These are phyloP conservation scores for Coemansia sp. DNA, from an alignment of 192 early-diverging fungal genomes.

Conservation along the genomic window DNA sequence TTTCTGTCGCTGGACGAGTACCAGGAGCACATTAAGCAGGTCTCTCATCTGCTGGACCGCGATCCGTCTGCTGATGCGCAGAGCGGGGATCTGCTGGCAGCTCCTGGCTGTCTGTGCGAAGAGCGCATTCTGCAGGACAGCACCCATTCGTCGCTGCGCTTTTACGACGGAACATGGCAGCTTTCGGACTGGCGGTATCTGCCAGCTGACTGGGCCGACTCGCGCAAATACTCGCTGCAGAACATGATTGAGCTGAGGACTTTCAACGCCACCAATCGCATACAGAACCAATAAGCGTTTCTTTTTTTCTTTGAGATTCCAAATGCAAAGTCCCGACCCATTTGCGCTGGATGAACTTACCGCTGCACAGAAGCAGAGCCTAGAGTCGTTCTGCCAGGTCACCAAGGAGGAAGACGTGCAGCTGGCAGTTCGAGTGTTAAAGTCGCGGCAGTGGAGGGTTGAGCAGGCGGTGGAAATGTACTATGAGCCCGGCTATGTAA, in stretches of 20 bases:
- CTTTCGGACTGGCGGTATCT: constrained; percentile 41
- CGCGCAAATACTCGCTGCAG: constrained; percentile 66
- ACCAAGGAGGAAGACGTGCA: constrained; percentile 23
- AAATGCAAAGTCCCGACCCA: too few species aligned
- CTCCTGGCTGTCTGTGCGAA: constrained; percentile 18
- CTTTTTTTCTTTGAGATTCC: neutral
- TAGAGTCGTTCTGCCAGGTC: constrained; percentile 34
- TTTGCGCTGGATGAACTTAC: constrained; percentile 21
- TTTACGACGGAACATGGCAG: constrained; percentile 28
- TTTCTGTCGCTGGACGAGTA: constrained; percentile 31
- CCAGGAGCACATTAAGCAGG: constrained; percentile 9
- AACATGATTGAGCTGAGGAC: constrained; percentile 60
- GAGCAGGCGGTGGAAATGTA: constrained; percentile 31
- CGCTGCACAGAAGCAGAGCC: constrained; percentile 19
- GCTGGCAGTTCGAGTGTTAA: constrained; percentile 20
- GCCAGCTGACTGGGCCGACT: constrained; percentile 53
- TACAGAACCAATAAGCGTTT: constrained; percentile 20
- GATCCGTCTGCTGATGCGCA: neutral
- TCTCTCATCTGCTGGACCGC: neutral
- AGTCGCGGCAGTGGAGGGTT: constrained; percentile 30
- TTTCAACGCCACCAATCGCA: constrained; percentile 55
- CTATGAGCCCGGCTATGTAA: constrained; percentile 23
- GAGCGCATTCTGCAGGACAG: constrained; percentile 20
- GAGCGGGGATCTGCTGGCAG: constrained; percentile 8
- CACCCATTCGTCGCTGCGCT: constrained; percentile 26